These are phyloP conservation scores for Salix dunnii DNA, from an alignment of 345 rosid genomes.

Conservation along the genomic window DNA sequence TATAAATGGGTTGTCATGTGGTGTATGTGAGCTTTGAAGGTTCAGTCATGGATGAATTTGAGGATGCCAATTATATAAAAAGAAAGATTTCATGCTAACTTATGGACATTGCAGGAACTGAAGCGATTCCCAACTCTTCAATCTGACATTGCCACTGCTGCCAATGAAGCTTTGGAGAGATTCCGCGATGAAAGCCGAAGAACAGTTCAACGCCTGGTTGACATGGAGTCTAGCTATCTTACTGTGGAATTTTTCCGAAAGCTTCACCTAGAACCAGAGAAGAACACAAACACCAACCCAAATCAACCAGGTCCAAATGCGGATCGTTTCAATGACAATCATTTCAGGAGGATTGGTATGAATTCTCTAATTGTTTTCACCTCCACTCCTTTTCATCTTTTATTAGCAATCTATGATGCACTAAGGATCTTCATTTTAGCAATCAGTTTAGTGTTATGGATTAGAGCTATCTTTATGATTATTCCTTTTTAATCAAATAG, in stretches of 20 bases:
- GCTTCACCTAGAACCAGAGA: conserved; percentile 82
- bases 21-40: no score
- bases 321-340: conserved; percentile 68
- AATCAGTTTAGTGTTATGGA: background rate
- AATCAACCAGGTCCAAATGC: conserved; percentile 39
- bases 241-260: conserved; percentile 97
- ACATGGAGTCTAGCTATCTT: conserved; percentile 95
- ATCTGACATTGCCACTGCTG: conserved; percentile 87
- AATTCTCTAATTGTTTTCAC: background rate
- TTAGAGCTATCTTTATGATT: background rate
- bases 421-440: background rate
- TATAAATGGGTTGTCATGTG: no score
- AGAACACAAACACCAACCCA: conserved; percentile 42
- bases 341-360: conserved; percentile 86
- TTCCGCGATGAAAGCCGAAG: conserved; percentile 91
- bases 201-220: conserved; percentile 82
- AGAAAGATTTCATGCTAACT: background rate
- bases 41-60: background rate
- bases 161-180: conserved; percentile 86
- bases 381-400: background rate
- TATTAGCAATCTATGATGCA: background rate
- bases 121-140: conserved; percentile 90
- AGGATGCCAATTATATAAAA: background rate
- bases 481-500: background rate
- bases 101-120: conserved; percentile 57